These are phyloP conservation scores for Plasmodium fragile DNA, from an alignment of 169 alveolate genomes.

Conservation along the genomic window DNA sequence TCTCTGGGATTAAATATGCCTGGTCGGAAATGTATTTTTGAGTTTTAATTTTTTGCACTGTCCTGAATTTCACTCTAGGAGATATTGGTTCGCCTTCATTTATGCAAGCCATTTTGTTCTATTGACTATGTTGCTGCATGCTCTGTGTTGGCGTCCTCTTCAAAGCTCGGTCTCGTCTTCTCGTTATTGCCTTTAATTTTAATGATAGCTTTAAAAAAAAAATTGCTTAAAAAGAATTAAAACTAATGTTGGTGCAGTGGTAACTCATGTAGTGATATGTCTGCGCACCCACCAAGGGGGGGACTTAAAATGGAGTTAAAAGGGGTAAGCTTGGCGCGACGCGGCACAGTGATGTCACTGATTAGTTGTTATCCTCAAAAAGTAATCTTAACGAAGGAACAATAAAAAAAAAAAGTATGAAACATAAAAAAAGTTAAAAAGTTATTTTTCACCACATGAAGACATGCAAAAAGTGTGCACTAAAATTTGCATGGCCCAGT, in stretches of 20 bases:
- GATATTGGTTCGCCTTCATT: conserved; percentile 33
- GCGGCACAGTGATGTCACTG: neutral
- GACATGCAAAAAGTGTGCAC: neutral
- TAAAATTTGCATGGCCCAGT: neutral
- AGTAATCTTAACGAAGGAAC: neutral
- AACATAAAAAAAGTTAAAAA: neutral
- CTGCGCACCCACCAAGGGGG: neutral
- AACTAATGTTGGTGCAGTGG: neutral
- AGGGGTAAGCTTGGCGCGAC: neutral
- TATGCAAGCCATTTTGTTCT: conserved; percentile 61
- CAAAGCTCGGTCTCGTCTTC: neutral
- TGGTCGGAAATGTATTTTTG: conserved; percentile 53
- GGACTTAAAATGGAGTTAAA: neutral
- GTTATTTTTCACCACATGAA: neutral
- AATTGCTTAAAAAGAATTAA: neutral
- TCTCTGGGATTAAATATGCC: conserved; percentile 70
- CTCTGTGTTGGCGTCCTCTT: neutral
- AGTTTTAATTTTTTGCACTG: conserved; percentile 33
- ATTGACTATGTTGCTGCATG: neutral
- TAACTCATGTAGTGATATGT: neutral
- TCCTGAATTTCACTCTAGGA: conserved; percentile 53
- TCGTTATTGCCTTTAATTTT: neutral
- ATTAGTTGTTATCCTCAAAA: neutral
- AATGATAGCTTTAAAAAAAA: neutral
- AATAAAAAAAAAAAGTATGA: neutral